A percentile compares a stretch with the other conserved stretches of the same genome.
phyloP scores from a whole-genome alignment of 2,329 filamentous ascomycete genomes.

The Ophiostoma sp. region DNA sequence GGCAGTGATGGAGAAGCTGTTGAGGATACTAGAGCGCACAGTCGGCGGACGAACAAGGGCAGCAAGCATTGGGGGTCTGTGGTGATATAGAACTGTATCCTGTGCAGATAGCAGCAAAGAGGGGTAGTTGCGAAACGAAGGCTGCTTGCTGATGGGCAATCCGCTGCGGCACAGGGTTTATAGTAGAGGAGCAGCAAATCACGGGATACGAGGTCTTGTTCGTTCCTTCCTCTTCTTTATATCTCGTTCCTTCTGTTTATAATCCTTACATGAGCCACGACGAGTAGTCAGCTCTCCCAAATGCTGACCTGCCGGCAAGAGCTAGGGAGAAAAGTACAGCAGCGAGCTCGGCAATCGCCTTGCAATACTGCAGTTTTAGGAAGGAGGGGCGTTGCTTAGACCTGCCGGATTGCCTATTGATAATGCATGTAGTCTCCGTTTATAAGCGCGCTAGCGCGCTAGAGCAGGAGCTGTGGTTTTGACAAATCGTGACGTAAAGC shows the following conservation, averaged over 20 bases:
- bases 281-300: not conserved
- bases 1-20: not conserved
- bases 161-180: not conserved
- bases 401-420: not conserved
- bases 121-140: not conserved
- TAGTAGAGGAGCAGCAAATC: not conserved
- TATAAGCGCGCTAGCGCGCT: constrained; percentile 6
- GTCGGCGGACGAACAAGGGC: constrained; percentile 20
- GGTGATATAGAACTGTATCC: not conserved
- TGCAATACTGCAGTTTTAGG: not conserved
- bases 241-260: not conserved
- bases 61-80: constrained; percentile 18
- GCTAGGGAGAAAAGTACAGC: too few relatives aligned
- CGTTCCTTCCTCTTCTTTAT: not conserved
- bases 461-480: not conserved
- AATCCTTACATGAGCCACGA: constrained; percentile 19
- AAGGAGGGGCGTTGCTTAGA: not conserved
- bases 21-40: constrained; percentile 17
- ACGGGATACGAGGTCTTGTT: not conserved
- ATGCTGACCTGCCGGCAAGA: not conserved
- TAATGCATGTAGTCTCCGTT: constrained; percentile 1
- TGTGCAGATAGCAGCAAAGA: constrained; percentile 2
- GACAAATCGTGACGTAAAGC: constrained; percentile 26
- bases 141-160: too few relatives aligned
- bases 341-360: too few relatives aligned